These are phyloP conservation scores for Teunomyces aglyptinius DNA, from an alignment of 805 yeast species.

Conservation along the genomic window DNA sequence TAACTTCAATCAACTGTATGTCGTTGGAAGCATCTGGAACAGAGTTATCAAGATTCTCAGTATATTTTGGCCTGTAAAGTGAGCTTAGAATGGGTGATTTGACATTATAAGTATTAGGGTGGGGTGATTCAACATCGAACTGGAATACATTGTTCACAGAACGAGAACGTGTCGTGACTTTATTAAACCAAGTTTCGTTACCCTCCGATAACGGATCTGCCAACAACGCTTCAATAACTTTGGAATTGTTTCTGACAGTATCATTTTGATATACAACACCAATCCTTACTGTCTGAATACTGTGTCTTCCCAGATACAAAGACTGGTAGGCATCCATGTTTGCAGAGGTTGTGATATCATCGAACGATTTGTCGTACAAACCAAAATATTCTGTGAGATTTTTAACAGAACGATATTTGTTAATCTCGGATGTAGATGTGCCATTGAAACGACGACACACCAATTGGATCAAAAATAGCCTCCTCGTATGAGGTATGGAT, in stretches of 20 bases:
- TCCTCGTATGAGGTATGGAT: not conserved
- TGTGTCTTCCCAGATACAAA: slow-evolving; percentile 6
- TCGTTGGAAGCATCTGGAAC: slow-evolving; percentile 10
- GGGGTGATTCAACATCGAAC: slow-evolving; percentile 9
- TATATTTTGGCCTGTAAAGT: slow-evolving; percentile 22
- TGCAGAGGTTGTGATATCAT: slow-evolving; percentile 18
- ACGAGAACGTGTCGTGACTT: slow-evolving; percentile 20
- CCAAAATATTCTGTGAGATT: not conserved
- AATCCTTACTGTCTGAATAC: slow-evolving; percentile 20
- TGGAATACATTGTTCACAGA: slow-evolving; percentile 19
- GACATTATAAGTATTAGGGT: slow-evolving; percentile 14
- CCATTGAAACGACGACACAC: not conserved
- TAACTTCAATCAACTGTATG: slow-evolving; percentile 23
- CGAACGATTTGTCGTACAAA: slow-evolving; percentile 11
- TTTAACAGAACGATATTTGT: not conserved
- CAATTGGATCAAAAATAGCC: not conserved
- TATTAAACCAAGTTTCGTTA: slow-evolving; percentile 32
- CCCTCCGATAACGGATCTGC: slow-evolving; percentile 40
- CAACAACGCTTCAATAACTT: slow-evolving; percentile 32
- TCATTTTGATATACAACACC: slow-evolving; percentile 36
- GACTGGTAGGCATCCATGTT: slow-evolving; percentile 13
- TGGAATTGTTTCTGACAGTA: slow-evolving; percentile 18
- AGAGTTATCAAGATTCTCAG: slow-evolving; percentile 5
- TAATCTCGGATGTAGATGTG: not conserved
- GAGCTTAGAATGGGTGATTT: slow-evolving; percentile 33